These are phyloP conservation scores for Asparagopsis taxiformis DNA, from an alignment of 31 red algal genomes.

Conservation along the genomic window DNA sequence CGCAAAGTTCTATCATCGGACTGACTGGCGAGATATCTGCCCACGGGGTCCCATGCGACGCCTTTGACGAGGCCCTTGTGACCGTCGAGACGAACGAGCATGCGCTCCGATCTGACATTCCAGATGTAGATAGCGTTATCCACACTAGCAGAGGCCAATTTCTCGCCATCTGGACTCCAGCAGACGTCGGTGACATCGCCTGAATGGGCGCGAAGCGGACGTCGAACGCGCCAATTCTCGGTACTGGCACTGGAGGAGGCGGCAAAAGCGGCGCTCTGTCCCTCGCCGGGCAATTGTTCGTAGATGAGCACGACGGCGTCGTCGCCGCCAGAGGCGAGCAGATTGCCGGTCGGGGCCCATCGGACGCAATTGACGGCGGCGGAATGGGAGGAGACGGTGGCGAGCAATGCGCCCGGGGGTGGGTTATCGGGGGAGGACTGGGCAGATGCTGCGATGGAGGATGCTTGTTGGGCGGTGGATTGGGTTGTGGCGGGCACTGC, in stretches of 20 bases:
- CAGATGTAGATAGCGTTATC: constrained; percentile 88
- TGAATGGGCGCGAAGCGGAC: constrained; percentile 63
- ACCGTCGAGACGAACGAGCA: constrained; percentile 41
- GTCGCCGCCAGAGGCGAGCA: constrained; percentile 85
- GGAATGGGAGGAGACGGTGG: constrained; percentile 62
- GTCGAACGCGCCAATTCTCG: constrained; percentile 66
- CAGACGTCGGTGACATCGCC: constrained; percentile 85
- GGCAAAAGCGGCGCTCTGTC: constrained; percentile 31
- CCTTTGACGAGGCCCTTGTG: constrained; percentile 86
- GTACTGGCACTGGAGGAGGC: constrained; percentile 9
- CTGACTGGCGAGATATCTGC: constrained; percentile 79
- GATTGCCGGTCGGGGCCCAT: constrained; percentile 57
- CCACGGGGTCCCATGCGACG: constrained; percentile 94
- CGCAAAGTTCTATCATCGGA: constrained; percentile 87
- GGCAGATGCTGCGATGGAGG: not conserved
- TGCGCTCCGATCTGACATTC: constrained; percentile 32
- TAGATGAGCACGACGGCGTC: constrained; percentile 83
- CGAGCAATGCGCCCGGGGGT: constrained; percentile 72
- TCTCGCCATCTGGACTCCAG: constrained; percentile 72
- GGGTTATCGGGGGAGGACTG: constrained; percentile 18
- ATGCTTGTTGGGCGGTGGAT: not conserved
- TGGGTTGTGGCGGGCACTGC: constrained; percentile 8
- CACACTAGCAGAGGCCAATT: constrained; percentile 65
- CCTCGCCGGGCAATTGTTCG: constrained; percentile 25
- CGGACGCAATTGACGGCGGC: constrained; percentile 86